Conservation (phyloP, 805 yeast genomes). For the Lipomyces mesembrius region DNA sequence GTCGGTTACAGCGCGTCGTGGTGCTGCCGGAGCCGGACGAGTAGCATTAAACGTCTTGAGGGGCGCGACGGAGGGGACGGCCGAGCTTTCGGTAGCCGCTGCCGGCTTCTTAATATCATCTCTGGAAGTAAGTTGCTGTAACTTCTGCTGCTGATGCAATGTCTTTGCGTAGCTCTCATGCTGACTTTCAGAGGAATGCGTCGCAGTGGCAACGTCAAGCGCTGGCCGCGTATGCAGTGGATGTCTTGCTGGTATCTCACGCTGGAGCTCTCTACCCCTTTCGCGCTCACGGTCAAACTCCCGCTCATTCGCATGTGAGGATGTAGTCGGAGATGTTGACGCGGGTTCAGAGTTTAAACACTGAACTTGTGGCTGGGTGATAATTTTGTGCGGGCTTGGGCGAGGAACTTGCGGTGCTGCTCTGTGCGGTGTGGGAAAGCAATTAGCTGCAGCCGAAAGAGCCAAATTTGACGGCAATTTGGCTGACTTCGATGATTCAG, state of each 20-base stretch:
- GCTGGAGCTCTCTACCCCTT: not conserved
- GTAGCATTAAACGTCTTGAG: constrained; percentile 31
- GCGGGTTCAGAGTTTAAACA: not conserved
- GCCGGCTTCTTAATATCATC: not conserved
- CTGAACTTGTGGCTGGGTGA: not conserved
- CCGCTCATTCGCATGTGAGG: not conserved
- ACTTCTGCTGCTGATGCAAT: constrained; percentile 24
- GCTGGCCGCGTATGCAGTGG: constrained; percentile 24
- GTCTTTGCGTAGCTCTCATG: constrained; percentile 9
- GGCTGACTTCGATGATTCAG: constrained; percentile 4
- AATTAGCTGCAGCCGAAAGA: not conserved
- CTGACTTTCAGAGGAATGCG: constrained; percentile 6
- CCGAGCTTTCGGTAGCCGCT: not conserved
- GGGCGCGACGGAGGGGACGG: constrained; percentile 18
- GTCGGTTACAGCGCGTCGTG: constrained; percentile 19
- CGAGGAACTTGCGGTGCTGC: constrained; percentile 21
- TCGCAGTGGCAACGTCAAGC: constrained; percentile 11
- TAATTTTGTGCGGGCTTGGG: not conserved
- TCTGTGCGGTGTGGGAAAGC: constrained; percentile 16
- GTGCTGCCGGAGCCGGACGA: constrained; percentile 34
- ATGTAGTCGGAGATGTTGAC: not conserved
- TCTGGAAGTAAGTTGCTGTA: constrained; percentile 3
- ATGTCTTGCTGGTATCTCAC: constrained; percentile 30
- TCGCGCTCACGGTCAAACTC: not conserved
- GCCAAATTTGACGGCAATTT: constrained; percentile 4